Evolutionary conservation across 2,329 filamentous ascomycete genomes (phyloP).

Genomic region (Pezicula radicicola): DNA sequence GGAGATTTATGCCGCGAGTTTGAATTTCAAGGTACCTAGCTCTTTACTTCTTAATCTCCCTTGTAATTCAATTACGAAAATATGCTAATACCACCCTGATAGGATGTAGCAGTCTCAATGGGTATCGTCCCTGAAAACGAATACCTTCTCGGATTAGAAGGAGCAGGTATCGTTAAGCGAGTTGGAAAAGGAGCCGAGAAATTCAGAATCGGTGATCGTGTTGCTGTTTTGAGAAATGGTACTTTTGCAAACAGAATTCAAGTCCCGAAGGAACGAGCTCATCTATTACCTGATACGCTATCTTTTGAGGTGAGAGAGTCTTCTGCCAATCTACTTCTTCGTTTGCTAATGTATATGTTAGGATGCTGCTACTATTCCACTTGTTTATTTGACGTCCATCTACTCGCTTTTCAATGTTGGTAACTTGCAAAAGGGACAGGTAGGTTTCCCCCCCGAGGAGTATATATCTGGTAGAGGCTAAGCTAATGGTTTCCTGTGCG

Average conservation of each 20-base stretch:
- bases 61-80: too few relatives aligned
- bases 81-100: too few relatives aligned
- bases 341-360: constrained; percentile 6
- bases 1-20: too few relatives aligned
- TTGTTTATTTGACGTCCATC: constrained; percentile 21
- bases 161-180: constrained; percentile 21
- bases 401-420: constrained; percentile 9
- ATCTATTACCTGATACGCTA: constrained; percentile 33
- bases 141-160: constrained; percentile 16
- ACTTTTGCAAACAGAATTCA: constrained; percentile 9
- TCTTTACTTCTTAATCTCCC: too few relatives aligned
- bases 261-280: constrained; percentile 2
- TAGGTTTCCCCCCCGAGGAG: not conserved
- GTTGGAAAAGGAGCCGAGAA: constrained; percentile 18
- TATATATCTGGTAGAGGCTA: not conserved
- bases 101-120: constrained; percentile 12
- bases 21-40: too few relatives aligned
- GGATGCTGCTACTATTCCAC: constrained; percentile 35
- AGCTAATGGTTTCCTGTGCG: too few relatives aligned
- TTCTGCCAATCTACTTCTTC: too few relatives aligned
- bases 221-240: constrained; percentile 4
- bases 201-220: constrained; percentile 21
- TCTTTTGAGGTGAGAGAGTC: constrained; percentile 21
- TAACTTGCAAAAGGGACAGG: constrained; percentile 17
- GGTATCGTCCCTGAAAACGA: constrained; percentile 16